Evolutionary conservation across 78 protist species (phyloP).

Genomic region (Protostelium mycophagum): DNA sequence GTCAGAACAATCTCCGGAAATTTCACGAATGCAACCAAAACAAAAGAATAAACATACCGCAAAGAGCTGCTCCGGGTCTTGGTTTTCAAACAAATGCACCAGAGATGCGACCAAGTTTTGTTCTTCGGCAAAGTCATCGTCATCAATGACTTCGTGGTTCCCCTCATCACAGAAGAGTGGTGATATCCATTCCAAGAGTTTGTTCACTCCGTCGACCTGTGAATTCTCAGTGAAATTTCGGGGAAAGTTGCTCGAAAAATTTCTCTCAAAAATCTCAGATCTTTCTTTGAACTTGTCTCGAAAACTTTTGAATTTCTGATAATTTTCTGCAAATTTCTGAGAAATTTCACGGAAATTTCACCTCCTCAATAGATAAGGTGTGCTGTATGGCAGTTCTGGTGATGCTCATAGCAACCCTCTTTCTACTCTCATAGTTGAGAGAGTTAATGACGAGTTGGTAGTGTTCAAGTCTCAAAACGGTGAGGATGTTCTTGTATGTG

Average conservation of each 20-base stretch:
- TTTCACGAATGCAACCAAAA: not conserved
- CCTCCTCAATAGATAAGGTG: slow-evolving; percentile 28
- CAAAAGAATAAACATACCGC: slow-evolving; percentile 4
- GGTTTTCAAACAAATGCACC: slow-evolving; percentile 63
- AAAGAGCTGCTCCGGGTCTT: slow-evolving; percentile 53
- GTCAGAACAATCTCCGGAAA: not conserved
- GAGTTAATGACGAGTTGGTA: slow-evolving; percentile 37
- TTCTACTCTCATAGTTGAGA: slow-evolving; percentile 44
- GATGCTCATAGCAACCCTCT: slow-evolving; percentile 36
- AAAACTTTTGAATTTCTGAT: not conserved
- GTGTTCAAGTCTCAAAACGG: slow-evolving; percentile 59
- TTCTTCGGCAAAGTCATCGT: slow-evolving; percentile 81
- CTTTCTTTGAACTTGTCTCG: not conserved
- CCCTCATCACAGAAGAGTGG: slow-evolving; percentile 48
- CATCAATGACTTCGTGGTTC: slow-evolving; percentile 49
- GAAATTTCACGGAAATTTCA: not conserved
- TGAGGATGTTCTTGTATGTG: slow-evolving; percentile 38
- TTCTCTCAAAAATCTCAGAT: not conserved
- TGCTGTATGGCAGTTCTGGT: slow-evolving; percentile 13
- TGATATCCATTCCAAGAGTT: slow-evolving; percentile 30
- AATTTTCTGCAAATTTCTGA: not conserved
- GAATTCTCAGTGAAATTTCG: not conserved
- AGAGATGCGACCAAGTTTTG: slow-evolving; percentile 70
- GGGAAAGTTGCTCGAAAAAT: not conserved
- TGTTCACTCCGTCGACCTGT: slow-evolving; percentile 46